Base-by-base conservation (phyloP, 345 rosid genomes). In the Trapa bicornis region DNA sequence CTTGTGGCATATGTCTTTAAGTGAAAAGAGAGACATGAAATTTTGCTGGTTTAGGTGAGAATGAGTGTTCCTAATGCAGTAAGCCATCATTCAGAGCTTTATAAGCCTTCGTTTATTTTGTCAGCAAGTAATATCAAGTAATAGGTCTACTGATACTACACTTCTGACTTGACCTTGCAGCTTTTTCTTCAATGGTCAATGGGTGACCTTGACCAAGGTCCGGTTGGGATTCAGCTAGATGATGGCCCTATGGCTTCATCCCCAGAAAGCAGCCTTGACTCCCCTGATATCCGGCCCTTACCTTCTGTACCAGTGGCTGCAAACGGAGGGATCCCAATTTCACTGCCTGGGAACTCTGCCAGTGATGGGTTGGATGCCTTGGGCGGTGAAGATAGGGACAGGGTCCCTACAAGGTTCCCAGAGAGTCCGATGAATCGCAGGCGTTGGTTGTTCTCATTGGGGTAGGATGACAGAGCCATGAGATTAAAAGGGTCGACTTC, bases 331-430 rank as follows among this genome's bases (percentile, higher is more conserved):
- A 84, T 68, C 81, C 63, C 63, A 58, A 10, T 58, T 11, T 11
- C 91, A 61, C 96, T 86, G 32, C 76, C 89, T 53, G 83, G 95
- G 16, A 91, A 94, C 74, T 94, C 99, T 45, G 83, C 95, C 56
- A 94, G 96, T 67, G 96, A 94, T 66, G 99, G 96, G 10, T 91
- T 89, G 33, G 99, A 94, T 78, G 93, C 99, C n/a, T 94, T 97
- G 17, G 96, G 96, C 29, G 99, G 99, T 33, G 99, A 94, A 79
- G 99, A 94, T 70, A 94, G 99, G 52, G 99, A 91, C 75, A 81
- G 86, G 72, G 91, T 91, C 73, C 91, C 99, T 76, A 79, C 90
- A 15, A 85, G 99, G 78, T 78, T 77, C 65, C 74, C 80, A 53
- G 84, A 89, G 65, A 89, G 88, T 74, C 79, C 92, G 41, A 72